A percentile compares a stretch with the other conserved stretches of the same genome.
Conservation (phyloP, 2,329 filamentous ascomycete species). For the Sporothrix variecibatus region DNA sequence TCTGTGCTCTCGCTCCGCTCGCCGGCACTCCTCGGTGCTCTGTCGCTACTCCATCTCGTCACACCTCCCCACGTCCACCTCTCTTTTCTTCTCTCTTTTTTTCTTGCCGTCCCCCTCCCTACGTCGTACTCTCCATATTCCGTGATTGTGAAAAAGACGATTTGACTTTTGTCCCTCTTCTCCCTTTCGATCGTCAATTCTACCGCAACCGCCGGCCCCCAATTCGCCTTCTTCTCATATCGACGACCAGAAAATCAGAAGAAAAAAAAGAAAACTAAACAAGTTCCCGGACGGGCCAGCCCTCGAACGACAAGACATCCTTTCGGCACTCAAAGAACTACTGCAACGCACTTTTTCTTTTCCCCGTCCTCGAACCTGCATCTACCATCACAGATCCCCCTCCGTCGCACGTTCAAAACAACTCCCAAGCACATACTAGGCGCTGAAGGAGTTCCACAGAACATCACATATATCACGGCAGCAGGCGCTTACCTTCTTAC, state of each 20-base stretch:
- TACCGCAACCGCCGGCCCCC: slow-evolving; percentile 14
- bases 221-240: background rate
- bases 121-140: slow-evolving; percentile 9
- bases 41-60: slow-evolving; percentile 17
- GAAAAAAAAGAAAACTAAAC: background rate
- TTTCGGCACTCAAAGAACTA: background rate
- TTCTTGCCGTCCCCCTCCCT: background rate
- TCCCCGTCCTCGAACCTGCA: background rate
- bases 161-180: background rate
- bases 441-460: slow-evolving; percentile 5
- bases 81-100: background rate
- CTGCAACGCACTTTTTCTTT: background rate
- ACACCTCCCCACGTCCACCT: slow-evolving; percentile 7
- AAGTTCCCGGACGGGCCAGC: background rate
- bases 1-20: slow-evolving; percentile 6
- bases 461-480: slow-evolving; percentile 23
- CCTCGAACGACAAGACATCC: background rate
- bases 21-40: background rate
- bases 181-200: slow-evolving; percentile 13
- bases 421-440: background rate
- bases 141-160: too few species aligned
- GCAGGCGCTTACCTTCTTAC: slow-evolving; percentile 22
- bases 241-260: background rate
- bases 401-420: slow-evolving; percentile 11
- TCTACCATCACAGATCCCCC: slow-evolving; percentile 9